phyloP scores from a whole-genome alignment of 129 eudicot genomes.

The Tagetes erecta region DNA sequence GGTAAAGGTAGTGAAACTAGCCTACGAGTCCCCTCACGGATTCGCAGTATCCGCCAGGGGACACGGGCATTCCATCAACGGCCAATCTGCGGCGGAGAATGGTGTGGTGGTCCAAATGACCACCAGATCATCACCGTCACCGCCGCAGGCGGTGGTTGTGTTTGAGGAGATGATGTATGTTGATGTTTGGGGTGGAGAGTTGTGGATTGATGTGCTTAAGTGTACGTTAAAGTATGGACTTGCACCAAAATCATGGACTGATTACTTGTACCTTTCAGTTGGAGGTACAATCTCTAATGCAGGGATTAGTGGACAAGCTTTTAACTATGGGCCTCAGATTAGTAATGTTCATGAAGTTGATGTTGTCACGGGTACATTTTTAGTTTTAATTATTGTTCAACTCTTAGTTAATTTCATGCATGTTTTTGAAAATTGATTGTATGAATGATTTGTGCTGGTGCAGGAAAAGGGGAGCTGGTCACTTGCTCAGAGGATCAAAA shows the following conservation, averaged over 20 bases:
- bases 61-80: slow-evolving; percentile 92
- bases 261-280: slow-evolving; percentile 51
- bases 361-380: slow-evolving; percentile 42
- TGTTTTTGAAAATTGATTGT: too few relatives aligned
- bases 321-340: slow-evolving; percentile 53
- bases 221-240: slow-evolving; percentile 47
- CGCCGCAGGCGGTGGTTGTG: slow-evolving; percentile 27
- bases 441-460: slow-evolving; percentile 6
- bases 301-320: slow-evolving; percentile 60
- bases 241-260: slow-evolving; percentile 57
- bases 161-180: slow-evolving; percentile 47
- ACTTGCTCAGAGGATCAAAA: slow-evolving; percentile 51
- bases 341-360: slow-evolving; percentile 45
- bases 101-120: slow-evolving; percentile 85
- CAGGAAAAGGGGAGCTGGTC: slow-evolving; percentile 58
- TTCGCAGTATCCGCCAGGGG: slow-evolving; percentile 81
- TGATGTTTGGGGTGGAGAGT: slow-evolving; percentile 54
- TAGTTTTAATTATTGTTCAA: too few relatives aligned
- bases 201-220: slow-evolving; percentile 51
- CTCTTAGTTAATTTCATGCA: too few relatives aligned
- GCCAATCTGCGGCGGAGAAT: slow-evolving; percentile 55
- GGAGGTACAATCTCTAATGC: slow-evolving; percentile 65
- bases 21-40: slow-evolving; percentile 53
- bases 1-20: slow-evolving; percentile 42
- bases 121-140: slow-evolving; percentile 30